Conservation (phyloP, 768 basidiomycete genomes). For the Tylopilus rubrobrunneus region DNA sequence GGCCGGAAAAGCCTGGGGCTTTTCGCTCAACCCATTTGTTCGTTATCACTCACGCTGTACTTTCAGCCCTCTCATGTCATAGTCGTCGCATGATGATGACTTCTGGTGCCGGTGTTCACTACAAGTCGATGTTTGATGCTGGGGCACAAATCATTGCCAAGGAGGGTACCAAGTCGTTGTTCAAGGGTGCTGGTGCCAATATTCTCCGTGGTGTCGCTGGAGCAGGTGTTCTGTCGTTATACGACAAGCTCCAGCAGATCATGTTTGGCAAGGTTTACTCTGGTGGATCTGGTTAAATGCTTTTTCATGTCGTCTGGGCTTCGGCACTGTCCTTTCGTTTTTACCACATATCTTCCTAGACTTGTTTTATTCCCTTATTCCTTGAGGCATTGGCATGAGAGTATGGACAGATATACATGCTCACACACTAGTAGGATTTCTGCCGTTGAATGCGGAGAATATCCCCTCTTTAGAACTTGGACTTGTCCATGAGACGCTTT, state of each 20-base stretch:
- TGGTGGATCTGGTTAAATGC: conserved; percentile 55
- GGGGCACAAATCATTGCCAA: conserved; percentile 91
- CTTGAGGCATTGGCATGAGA: conserved; percentile 17
- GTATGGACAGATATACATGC: conserved; percentile 22
- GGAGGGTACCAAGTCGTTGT: conserved; percentile 93
- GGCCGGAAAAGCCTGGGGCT: no score
- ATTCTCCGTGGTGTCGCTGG: conserved; percentile 99
- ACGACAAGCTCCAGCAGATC: conserved; percentile 96
- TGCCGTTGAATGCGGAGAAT: conserved; percentile 16
- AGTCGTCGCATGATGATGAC: conserved; percentile 99
- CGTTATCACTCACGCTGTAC: no score
- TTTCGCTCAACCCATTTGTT: no score
- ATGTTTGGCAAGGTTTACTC: conserved; percentile 99
- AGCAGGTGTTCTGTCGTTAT: conserved; percentile 98
- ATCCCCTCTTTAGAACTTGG: neutral
- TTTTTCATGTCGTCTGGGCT: conserved; percentile 20
- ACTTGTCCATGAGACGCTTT: conserved; percentile 11
- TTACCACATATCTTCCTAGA: conserved; percentile 29
- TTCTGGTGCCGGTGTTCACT: conserved; percentile 90
- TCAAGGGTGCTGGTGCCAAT: conserved; percentile 98
- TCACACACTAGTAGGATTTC: conserved; percentile 18
- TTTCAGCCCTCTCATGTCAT: no score
- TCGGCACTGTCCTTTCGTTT: conserved; percentile 32
- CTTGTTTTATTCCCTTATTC: conserved; percentile 30
- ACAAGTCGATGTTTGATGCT: conserved; percentile 99